Percentiles rank a stretch among this genome's conserved stretches.
These are phyloP conservation scores for Anthostomella pinea DNA, from an alignment of 2,329 filamentous ascomycete genomes.

Conservation along the genomic window DNA sequence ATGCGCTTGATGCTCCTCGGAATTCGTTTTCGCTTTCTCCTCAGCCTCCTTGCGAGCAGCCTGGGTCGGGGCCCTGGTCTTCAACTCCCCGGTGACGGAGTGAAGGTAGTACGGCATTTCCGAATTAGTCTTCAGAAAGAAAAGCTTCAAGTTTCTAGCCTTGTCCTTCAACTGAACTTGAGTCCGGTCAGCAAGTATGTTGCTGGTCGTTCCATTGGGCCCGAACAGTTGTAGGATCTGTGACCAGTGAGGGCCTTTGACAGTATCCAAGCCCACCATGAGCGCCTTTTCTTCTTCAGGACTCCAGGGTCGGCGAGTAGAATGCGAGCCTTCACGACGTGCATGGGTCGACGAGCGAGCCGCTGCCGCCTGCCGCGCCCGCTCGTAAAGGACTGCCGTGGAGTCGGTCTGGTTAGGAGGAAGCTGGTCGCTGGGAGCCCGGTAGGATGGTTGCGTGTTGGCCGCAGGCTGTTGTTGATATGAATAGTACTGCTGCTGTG, in stretches of 20 bases:
- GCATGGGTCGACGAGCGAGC: constrained; percentile 55
- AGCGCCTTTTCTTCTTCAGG: constrained; percentile 86
- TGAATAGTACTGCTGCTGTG: constrained; percentile 26
- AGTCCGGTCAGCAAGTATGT: constrained; percentile 82
- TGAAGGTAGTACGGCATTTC: constrained; percentile 87
- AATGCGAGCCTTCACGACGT: constrained; percentile 55
- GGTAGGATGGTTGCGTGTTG: constrained; percentile 20
- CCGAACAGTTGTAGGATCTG: constrained; percentile 86
- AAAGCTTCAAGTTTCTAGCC: constrained; percentile 83
- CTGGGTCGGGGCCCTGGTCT: constrained; percentile 76
- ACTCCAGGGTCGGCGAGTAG: constrained; percentile 76
- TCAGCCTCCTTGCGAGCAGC: constrained; percentile 68
- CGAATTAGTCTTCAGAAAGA: constrained; percentile 87
- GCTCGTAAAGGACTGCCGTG: constrained; percentile 55
- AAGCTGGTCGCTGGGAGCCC: constrained; percentile 34
- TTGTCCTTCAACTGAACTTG: constrained; percentile 94
- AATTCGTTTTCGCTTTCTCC: constrained; percentile 56
- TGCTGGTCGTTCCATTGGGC: constrained; percentile 72
- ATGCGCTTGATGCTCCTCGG: constrained; percentile 58
- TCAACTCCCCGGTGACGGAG: constrained; percentile 84
- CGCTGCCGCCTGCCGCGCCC: constrained; percentile 56
- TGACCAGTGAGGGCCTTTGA: constrained; percentile 90
- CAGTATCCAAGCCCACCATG: constrained; percentile 82
- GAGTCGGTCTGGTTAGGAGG: constrained; percentile 57
- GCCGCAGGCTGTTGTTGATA: constrained; percentile 20